Conservation (phyloP, 345 rosid genomes). For the Citrus unshiu region DNA sequence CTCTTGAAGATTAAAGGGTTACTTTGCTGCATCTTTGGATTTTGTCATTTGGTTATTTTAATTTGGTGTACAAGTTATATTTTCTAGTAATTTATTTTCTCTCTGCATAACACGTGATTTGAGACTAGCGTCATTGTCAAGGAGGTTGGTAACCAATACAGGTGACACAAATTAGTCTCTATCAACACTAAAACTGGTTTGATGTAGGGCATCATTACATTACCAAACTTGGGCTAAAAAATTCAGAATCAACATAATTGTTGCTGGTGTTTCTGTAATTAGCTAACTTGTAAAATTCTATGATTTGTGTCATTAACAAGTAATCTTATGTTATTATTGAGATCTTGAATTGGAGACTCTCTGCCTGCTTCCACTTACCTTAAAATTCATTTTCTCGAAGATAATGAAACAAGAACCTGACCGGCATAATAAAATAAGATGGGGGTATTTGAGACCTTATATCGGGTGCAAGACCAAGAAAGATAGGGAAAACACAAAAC, state of each 20-base stretch:
- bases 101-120: neutral
- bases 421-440: neutral
- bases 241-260: neutral
- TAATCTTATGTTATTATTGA: slow-evolving; percentile 1
- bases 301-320: slow-evolving; percentile 10
- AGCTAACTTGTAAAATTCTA: neutral
- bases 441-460: neutral
- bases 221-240: neutral
- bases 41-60: neutral
- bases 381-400: neutral
- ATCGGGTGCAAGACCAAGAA: neutral
- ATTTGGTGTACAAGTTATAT: neutral
- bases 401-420: neutral
- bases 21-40: slow-evolving; percentile 1
- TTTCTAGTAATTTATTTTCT: neutral
- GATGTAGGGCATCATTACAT: slow-evolving; percentile 2
- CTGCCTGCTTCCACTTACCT: neutral
- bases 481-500: slow-evolving; percentile 14
- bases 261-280: neutral
- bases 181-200: neutral
- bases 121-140: neutral
- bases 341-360: neutral
- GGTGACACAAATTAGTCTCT: neutral
- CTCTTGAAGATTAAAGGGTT: neutral
- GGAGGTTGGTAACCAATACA: neutral